Evolutionary conservation across 208 protist genomes (phyloP).

Genomic region (Leishmania major): DNA sequence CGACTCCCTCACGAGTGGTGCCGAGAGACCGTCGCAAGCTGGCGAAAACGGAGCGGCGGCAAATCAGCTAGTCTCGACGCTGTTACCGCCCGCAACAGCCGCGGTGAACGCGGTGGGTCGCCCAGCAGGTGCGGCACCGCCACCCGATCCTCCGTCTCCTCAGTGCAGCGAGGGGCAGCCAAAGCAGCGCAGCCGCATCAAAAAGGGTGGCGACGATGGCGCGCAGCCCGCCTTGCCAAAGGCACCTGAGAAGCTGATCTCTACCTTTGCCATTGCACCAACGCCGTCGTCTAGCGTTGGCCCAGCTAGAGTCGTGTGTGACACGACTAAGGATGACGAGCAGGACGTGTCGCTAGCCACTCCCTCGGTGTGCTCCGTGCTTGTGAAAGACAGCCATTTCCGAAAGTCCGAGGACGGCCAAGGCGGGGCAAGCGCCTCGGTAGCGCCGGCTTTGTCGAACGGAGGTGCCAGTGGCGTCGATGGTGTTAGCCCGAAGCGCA

Average conservation of each 20-base stretch:
- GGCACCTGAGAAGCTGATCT: background rate
- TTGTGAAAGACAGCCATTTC: constrained; percentile 39
- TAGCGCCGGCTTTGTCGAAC: background rate
- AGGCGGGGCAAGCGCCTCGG: background rate
- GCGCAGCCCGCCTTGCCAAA: background rate
- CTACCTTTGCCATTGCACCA: background rate
- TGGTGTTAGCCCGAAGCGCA: constrained; percentile 4
- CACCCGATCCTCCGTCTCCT: background rate
- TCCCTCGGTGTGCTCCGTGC: constrained; percentile 20
- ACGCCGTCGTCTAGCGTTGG: background rate
- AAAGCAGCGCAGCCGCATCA: background rate
- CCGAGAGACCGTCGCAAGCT: background rate
- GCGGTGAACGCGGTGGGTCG: background rate
- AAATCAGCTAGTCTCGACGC: background rate
- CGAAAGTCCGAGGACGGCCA: constrained; percentile 8
- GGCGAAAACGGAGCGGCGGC: background rate
- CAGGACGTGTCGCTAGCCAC: background rate
- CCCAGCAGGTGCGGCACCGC: background rate
- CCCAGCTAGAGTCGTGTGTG: background rate
- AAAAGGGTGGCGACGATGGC: background rate
- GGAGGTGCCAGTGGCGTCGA: background rate
- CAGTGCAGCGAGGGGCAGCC: background rate
- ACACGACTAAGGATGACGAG: background rate
- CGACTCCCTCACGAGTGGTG: background rate
- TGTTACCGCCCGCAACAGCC: background rate